Percentiles rank a stretch among this genome's conserved stretches.
These are phyloP conservation scores for Plasmopara halstedii DNA, from an alignment of 352 stramenopile species.

Conservation along the genomic window DNA sequence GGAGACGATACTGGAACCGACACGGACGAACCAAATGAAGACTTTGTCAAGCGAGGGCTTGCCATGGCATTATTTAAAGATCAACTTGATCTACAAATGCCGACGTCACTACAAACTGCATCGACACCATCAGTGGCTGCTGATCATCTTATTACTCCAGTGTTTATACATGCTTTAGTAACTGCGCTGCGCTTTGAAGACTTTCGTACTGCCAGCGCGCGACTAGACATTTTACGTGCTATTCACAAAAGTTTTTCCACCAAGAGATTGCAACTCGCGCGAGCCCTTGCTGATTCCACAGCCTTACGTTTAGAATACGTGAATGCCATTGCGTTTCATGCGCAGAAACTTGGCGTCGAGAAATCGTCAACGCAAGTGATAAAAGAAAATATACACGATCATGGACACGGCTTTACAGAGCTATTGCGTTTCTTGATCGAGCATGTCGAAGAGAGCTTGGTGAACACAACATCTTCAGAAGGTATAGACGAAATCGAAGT, in stretches of 20 bases:
- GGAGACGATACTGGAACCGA: conserved; percentile 71
- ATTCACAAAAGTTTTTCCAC: conserved; percentile 74
- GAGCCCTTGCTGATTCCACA: conserved; percentile 66
- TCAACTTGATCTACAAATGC: conserved; percentile 30
- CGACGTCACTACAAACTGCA: conserved; percentile 15
- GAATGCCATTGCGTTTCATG: conserved; percentile 30
- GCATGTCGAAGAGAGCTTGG: conserved; percentile 44
- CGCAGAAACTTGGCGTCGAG: conserved; percentile 53
- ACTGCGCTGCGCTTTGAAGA: conserved; percentile 80
- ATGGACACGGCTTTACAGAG: conserved; percentile 76
- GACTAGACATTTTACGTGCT: conserved; percentile 75
- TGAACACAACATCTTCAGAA: conserved; percentile 8
- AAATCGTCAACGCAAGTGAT: conserved; percentile 34
- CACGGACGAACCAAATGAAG: conserved; percentile 74
- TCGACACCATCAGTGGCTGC: conserved; percentile 32
- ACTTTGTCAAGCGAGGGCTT: conserved; percentile 77
- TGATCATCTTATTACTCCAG: conserved; percentile 66
- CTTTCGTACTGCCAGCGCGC: conserved; percentile 73
- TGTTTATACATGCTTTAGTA: conserved; percentile 73
- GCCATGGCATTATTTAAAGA: conserved; percentile 72
- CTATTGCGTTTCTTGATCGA: conserved; percentile 79
- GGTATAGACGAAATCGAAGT: conserved; percentile 17
- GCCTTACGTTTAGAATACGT: conserved; percentile 63
- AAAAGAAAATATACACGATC: conserved; percentile 53
- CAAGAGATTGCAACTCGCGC: conserved; percentile 62